Percentiles rank a stretch among this genome's conserved stretches.
phyloP scores from a whole-genome alignment of 2,329 filamentous ascomycete species.

The Orbilia oligospora region DNA sequence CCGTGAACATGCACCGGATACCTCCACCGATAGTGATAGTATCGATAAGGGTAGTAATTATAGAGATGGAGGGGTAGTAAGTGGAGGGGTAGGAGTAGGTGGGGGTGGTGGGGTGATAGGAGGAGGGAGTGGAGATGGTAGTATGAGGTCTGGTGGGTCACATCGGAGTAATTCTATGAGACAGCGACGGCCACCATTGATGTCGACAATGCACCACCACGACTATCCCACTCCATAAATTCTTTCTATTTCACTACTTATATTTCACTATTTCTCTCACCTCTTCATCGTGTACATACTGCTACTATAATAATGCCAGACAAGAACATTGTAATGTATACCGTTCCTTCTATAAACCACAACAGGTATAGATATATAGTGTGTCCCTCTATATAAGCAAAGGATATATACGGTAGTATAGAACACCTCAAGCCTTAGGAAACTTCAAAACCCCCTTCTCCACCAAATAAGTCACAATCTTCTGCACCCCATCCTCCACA shows the following conservation, averaged over 20 bases:
- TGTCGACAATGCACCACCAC: constrained; percentile 45
- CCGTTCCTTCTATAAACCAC: background rate
- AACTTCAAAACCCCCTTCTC: constrained; percentile 36
- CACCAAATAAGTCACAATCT: constrained; percentile 82
- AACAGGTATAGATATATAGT: background rate
- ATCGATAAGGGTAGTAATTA: constrained; percentile 39
- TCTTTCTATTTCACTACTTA: background rate
- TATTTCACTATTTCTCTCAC: constrained; percentile 11
- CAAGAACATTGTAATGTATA: background rate
- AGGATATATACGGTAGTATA: too few relatives aligned
- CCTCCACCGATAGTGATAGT: constrained; percentile 45
- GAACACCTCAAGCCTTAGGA: constrained; percentile 35
- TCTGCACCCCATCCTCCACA: constrained; percentile 88
- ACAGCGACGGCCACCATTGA: constrained; percentile 47
- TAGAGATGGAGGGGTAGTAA: constrained; percentile 1
- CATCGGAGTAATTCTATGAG: constrained; percentile 56
- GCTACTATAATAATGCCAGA: constrained; percentile 17
- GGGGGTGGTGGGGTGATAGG: background rate
- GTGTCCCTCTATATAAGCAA: too few relatives aligned
- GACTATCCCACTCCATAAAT: constrained; percentile 34
- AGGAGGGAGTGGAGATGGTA: constrained; percentile 31
- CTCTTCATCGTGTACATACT: constrained; percentile 50
- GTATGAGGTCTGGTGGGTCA: constrained; percentile 39
- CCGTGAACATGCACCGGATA: constrained; percentile 68
- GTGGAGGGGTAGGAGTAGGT: background rate